Conservation (phyloP, 2,329 filamentous ascomycete species). For the Zasmidium citrigriseum region DNA sequence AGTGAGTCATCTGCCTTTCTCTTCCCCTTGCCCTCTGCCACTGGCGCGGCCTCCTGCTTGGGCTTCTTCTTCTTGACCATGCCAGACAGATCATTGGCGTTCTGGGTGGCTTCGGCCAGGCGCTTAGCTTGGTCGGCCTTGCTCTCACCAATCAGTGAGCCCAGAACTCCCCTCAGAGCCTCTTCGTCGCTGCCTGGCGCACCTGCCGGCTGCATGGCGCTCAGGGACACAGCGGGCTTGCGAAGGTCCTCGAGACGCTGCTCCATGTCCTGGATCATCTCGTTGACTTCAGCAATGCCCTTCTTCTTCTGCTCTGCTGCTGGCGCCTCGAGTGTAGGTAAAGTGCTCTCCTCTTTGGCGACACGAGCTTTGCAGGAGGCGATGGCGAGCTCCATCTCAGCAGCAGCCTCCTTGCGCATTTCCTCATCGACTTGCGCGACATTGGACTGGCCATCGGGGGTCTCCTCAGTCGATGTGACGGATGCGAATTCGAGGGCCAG, state of each 20-base stretch:
- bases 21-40: constrained; percentile 30
- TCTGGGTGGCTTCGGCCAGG: constrained; percentile 71
- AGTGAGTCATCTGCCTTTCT: constrained; percentile 28
- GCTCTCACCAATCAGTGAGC: constrained; percentile 63
- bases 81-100: constrained; percentile 72
- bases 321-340: constrained; percentile 54
- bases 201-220: constrained; percentile 44
- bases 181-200: constrained; percentile 43
- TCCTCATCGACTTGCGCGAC: constrained; percentile 62
- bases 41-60: constrained; percentile 17
- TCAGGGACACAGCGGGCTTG: constrained; percentile 61
- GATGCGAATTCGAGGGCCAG: constrained; percentile 93
- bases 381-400: constrained; percentile 73
- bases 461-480: constrained; percentile 60
- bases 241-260: constrained; percentile 71
- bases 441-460: constrained; percentile 40
- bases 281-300: constrained; percentile 71
- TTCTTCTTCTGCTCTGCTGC: constrained; percentile 64
- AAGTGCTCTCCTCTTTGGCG: constrained; percentile 66
- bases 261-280: constrained; percentile 78
- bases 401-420: constrained; percentile 69
- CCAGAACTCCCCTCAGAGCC: constrained; percentile 62
- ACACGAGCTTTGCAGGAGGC: constrained; percentile 71
- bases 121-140: constrained; percentile 62
- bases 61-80: constrained; percentile 68